Evolutionary conservation across 257 asterid genomes (phyloP), one percentile per base, ranked within the genome.

Genomic region (Petunia axillaris): DNA sequence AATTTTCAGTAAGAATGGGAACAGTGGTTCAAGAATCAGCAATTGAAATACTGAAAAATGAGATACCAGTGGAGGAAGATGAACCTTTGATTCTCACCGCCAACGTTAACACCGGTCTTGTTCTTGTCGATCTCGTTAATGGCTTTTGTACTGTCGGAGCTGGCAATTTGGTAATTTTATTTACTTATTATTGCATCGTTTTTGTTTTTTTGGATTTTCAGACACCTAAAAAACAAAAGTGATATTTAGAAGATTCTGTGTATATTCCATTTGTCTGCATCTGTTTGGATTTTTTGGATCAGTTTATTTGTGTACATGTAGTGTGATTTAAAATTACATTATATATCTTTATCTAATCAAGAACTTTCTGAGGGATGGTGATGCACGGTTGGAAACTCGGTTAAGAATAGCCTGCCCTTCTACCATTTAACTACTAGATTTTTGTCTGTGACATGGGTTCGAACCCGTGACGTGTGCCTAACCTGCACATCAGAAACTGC

Each of bases 81-180:
- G 93, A 83, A 43, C 10, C 82, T 64, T 66, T 93, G 25, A 6
- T 85, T 77, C 86, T 95, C 81, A 88, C 97, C 76, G 92, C 86
- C 65, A 89, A 90, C 2, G 82, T 83, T 4, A 89, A 84, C 73
- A 80, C 90, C 82, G 98, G 98, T 81, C 89, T 95, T 81, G 92
- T 95, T 54, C 95, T 95, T 43, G 95, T 95, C 40, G 98, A 95
- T 82, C 80, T 95, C 83, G 87, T 93, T 65, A 93, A 95, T 86
- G 98, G 98, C 85, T 94, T 94, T 89, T 93, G 98, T 87, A 93
- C 98, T 14, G 94, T 91, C n/a, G 97, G 97, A 65, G 87, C 97
- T 25, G 98, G 98, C 63, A 85, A 89, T 89, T 84, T 95, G 93
- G 89, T 88, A 79, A 36, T n/a, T 4, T 50, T 73, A 5, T 2